These are phyloP conservation scores for Pogostemon cablin DNA, from an alignment of 257 asterid species.

Conservation along the genomic window DNA sequence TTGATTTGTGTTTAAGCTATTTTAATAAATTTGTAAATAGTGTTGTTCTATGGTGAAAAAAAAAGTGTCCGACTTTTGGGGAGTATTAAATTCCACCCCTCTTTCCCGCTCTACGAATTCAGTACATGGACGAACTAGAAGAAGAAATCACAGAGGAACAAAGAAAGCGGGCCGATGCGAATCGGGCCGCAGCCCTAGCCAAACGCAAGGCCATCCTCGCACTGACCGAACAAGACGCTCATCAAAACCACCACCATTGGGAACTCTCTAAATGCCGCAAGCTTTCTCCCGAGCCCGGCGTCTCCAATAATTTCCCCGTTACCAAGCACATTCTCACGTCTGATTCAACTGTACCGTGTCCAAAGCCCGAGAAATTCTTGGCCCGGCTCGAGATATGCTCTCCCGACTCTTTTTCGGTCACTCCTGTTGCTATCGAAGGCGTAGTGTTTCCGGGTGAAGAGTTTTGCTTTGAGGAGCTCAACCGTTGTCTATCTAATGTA, in stretches of 20 bases:
- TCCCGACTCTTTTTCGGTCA: slow-evolving; percentile 76
- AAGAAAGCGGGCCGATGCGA: slow-evolving; percentile 71
- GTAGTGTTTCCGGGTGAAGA: slow-evolving; percentile 66
- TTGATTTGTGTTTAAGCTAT: no score
- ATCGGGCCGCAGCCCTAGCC: slow-evolving; percentile 85
- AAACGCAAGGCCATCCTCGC: slow-evolving; percentile 71
- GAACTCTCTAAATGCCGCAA: slow-evolving; percentile 72
- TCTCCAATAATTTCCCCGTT: slow-evolving; percentile 7
- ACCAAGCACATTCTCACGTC: slow-evolving; percentile 31
- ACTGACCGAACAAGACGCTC: slow-evolving; percentile 7
- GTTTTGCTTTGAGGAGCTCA: slow-evolving; percentile 56
- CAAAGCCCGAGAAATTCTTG: slow-evolving; percentile 47
- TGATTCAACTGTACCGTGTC: slow-evolving; percentile 27
- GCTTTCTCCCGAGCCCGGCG: slow-evolving; percentile 36
- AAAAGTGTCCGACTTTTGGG: no score
- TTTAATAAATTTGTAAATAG: no score
- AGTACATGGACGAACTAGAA: slow-evolving; percentile 36
- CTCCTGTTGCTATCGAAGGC: slow-evolving; percentile 62
- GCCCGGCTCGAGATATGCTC: slow-evolving; percentile 80
- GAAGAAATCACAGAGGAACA: slow-evolving; percentile 78
- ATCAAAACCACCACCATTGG: slow-evolving; percentile 37
- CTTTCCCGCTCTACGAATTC: slow-evolving; percentile 21
- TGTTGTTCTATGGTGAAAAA: no score
- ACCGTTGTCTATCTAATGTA: slow-evolving; percentile 62
- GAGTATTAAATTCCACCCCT: background rate